A percentile compares a stretch with the other conserved stretches of the same genome.
Evolutionary conservation across 2,329 filamentous ascomycete species (phyloP).

Genomic region (Trichoderma asperellum): DNA sequence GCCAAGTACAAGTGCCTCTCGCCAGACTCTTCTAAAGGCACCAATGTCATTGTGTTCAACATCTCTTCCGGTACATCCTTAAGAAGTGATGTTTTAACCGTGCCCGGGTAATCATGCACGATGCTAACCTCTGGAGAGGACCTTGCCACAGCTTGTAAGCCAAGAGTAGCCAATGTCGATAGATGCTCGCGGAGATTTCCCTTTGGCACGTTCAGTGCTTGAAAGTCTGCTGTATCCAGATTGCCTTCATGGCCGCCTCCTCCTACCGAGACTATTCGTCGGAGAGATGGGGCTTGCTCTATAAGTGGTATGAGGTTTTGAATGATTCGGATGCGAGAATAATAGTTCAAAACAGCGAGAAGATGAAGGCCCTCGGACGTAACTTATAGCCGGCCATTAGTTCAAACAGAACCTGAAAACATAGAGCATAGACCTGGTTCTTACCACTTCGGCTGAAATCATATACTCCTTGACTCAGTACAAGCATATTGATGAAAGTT

Average conservation of each 20-base stretch:
- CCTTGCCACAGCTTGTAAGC: neutral
- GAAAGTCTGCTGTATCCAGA: neutral
- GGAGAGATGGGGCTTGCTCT: neutral
- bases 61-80: neutral
- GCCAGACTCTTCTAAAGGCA: neutral
- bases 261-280: neutral
- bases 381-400: neutral
- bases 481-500: constrained; percentile 44
- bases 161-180: neutral
- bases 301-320: neutral
- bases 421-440: neutral
- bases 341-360: constrained; percentile 42
- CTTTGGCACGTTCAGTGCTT: neutral
- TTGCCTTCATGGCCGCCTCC: neutral
- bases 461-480: constrained; percentile 44
- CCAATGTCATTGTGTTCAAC: neutral
- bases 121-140: neutral
- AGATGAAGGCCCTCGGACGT: constrained; percentile 59
- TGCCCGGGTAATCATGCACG: neutral
- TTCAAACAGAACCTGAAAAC: neutral
- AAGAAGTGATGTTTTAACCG: neutral
- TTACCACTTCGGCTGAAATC: neutral
- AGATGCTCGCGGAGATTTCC: neutral
- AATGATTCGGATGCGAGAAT: constrained; percentile 10
- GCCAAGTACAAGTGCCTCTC: neutral